Evolutionary conservation across 208 protist species (phyloP), one percentile per base, ranked within the genome.

Genomic region (Trypanosoma cruzi): DNA sequence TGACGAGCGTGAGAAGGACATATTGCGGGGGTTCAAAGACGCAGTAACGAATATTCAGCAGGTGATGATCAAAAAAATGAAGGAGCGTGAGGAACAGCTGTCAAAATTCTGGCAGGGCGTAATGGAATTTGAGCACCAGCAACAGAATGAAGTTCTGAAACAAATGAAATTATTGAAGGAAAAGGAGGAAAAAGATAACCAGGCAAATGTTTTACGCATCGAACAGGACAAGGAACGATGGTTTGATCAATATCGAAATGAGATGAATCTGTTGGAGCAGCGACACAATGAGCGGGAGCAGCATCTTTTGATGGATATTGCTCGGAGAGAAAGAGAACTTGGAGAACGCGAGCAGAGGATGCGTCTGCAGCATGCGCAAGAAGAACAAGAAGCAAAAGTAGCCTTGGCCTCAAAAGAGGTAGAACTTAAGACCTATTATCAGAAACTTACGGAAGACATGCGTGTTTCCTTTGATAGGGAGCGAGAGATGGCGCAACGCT

Each of bases 371-470:
- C 68, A 71, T 53, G 59, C 57, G 0, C 65, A 81, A 44, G 64
- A 81, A 26, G 77, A 91, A 31, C 75, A 76, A 46, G 82, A 85
- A 14, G 37, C 63, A 26, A 72, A 80, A 49, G 73, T 69, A 11
- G 37, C 66, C 48, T 36, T 86, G 31, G 50, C 74, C 40, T 70
- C 75, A 2, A 73, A 80, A 48, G 86, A 92, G 57, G 57, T 67
- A 31, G 86, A 85, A 42, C 58, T 88, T 16, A 79, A 73, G n/a
- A 52, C 74, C 20, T 75, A 82, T 22, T 84, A 92, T 68, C 80
- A 88, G 16, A 75, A 61, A n/a, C 58, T 80, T 14, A 70, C 83
- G 20, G 73, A 86, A 36, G 77, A 78, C 40, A 71, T 84, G 49
- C 59, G 72, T 3, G 60, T 67, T 24, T 69, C 72, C n/a, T 75